Percentiles rank a stretch among this genome's conserved stretches.
These are phyloP conservation scores for Lepidium sativum DNA, from an alignment of 345 rosid species.

Conservation along the genomic window DNA sequence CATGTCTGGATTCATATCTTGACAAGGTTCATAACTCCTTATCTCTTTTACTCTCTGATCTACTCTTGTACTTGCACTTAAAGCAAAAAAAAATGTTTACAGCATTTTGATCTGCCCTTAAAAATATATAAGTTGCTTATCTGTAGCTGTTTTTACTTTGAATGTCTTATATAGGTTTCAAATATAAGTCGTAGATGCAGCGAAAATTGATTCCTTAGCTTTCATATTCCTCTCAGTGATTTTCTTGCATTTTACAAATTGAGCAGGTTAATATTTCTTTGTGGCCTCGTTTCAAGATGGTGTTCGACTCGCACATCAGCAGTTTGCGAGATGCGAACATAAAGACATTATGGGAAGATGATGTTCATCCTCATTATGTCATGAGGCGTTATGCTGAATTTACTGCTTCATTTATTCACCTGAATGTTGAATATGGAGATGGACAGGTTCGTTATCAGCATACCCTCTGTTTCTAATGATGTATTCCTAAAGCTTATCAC, in stretches of 20 bases:
- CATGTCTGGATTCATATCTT: slow-evolving; percentile 94
- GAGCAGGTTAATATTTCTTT: slow-evolving; percentile 86
- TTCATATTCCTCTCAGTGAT: neutral
- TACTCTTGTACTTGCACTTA: neutral
- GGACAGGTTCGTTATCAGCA: slow-evolving; percentile 60
- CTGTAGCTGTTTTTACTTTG: slow-evolving; percentile 3
- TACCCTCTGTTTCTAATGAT: slow-evolving; percentile 3
- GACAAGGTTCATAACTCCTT: slow-evolving; percentile 61
- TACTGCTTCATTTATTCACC: slow-evolving; percentile 92
- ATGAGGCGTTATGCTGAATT: slow-evolving; percentile 99
- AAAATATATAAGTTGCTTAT: neutral
- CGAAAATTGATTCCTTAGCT: neutral
- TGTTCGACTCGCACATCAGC: slow-evolving; percentile 82
- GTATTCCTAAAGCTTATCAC: neutral
- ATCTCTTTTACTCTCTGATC: neutral
- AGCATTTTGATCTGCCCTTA: neutral
- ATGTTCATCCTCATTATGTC: slow-evolving; percentile 96
- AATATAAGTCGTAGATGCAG: neutral
- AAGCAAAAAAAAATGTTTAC: neutral
- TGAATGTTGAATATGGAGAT: slow-evolving; percentile 91
- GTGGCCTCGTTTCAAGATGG: slow-evolving; percentile 99
- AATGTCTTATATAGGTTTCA: neutral
- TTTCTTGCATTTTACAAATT: slow-evolving; percentile 13
- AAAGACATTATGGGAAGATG: slow-evolving; percentile 94
- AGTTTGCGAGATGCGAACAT: slow-evolving; percentile 87